Evolutionary conservation across 2,329 filamentous ascomycete species (phyloP).

Genomic region (Trichophyton rubrum): DNA sequence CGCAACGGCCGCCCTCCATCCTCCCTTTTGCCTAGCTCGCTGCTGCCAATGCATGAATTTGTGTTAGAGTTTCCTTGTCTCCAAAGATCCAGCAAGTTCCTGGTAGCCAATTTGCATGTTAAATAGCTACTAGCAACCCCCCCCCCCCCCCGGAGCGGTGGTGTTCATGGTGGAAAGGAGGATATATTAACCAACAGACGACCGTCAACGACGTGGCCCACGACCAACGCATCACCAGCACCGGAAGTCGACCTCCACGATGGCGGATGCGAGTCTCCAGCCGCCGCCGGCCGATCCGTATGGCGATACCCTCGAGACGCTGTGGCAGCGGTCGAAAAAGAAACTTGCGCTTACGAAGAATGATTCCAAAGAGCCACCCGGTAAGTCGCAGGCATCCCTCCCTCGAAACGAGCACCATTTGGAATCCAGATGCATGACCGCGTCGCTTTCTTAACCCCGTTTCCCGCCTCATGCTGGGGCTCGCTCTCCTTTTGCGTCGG

Average conservation of each 20-base stretch:
- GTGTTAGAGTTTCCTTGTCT: not conserved
- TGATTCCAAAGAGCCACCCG: slow-evolving; percentile 10
- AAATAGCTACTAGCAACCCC: too few species aligned
- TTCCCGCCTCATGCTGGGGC: not conserved
- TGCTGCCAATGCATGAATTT: not conserved
- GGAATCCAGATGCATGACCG: not conserved
- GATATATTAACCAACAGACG: too few species aligned
- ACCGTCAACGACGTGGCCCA: too few species aligned
- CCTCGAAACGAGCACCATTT: not conserved
- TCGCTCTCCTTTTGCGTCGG: not conserved
- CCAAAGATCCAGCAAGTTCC: not conserved
- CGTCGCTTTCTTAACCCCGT: not conserved
- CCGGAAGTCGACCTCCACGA: not conserved
- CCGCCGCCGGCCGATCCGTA: not conserved
- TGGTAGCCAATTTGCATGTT: not conserved
- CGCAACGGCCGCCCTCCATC: too few species aligned
- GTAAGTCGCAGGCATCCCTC: slow-evolving; percentile 6
- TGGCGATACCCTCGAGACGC: slow-evolving; percentile 10
- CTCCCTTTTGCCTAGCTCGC: not conserved
- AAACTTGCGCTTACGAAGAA: slow-evolving; percentile 11
- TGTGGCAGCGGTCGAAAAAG: slow-evolving; percentile 14
- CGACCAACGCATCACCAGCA: too few species aligned
- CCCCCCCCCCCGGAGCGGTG: too few species aligned
- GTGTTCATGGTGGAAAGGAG: too few species aligned
- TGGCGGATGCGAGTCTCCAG: not conserved